A percentile compares a stretch with the other conserved stretches of the same genome.
These are phyloP conservation scores for Anisogramma anomala DNA, from an alignment of 2,329 filamentous ascomycete genomes.

Conservation along the genomic window DNA sequence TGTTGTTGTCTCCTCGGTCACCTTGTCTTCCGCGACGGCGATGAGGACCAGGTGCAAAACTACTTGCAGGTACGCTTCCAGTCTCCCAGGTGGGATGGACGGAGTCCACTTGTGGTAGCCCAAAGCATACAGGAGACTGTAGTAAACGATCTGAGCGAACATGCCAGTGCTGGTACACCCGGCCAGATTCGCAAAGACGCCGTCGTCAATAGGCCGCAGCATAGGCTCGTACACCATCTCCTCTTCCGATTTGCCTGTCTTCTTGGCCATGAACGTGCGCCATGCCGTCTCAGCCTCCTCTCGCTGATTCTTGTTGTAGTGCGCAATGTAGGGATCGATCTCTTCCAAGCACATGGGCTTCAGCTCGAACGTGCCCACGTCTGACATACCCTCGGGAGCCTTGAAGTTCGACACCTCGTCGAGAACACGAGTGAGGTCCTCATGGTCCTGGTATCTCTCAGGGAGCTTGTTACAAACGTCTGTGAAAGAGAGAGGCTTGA, in stretches of 20 bases:
- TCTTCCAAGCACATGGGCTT: slow-evolving; percentile 76
- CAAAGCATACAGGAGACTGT: slow-evolving; percentile 71
- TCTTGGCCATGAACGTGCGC: slow-evolving; percentile 76
- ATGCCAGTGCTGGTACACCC: slow-evolving; percentile 72
- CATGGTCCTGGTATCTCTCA: slow-evolving; percentile 79
- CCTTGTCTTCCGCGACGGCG: slow-evolving; percentile 71
- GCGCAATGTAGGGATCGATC: slow-evolving; percentile 88
- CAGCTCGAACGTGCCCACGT: slow-evolving; percentile 88
- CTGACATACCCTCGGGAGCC: slow-evolving; percentile 78
- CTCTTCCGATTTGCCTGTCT: slow-evolving; percentile 65
- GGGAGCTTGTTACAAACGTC: slow-evolving; percentile 78
- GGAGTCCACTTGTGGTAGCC: slow-evolving; percentile 58
- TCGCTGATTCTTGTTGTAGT: slow-evolving; percentile 93
- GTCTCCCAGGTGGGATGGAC: slow-evolving; percentile 64
- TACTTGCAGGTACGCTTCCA: slow-evolving; percentile 87
- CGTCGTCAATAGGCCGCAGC: slow-evolving; percentile 61
- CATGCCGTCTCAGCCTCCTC: slow-evolving; percentile 90
- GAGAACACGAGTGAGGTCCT: slow-evolving; percentile 75
- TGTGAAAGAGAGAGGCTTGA: slow-evolving; percentile 90
- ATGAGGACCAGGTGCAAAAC: slow-evolving; percentile 79
- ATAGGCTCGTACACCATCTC: slow-evolving; percentile 90
- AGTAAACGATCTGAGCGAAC: slow-evolving; percentile 84
- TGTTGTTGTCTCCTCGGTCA: slow-evolving; percentile 40
- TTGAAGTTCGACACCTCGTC: slow-evolving; percentile 84
- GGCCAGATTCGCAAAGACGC: slow-evolving; percentile 66